Base-by-base conservation (phyloP, 2,329 filamentous ascomycete genomes). In the Fusarium pininemorale region DNA sequence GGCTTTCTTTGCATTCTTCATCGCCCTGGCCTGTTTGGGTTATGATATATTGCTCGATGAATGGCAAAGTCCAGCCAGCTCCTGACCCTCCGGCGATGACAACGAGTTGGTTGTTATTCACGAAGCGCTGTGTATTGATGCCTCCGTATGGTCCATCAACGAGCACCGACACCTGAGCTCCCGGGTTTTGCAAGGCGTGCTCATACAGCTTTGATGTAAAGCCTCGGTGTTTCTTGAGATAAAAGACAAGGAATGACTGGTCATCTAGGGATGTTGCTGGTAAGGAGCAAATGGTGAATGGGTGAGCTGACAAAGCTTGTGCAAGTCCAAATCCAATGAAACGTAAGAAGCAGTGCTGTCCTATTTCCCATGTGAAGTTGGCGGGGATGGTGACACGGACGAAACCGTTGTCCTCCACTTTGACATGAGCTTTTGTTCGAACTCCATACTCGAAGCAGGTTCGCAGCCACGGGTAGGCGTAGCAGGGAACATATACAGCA, bases 21-120 rank as follows among this genome's bases (percentile, higher is more conserved):
- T 35, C 28, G 12, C 1, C n/a, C 6, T 11, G 22, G 0, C 4
- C 16, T 22, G 26, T 28, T 3, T 18, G 42, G 8, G 32, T 3
- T 3, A 15, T 16, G 1, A 51, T 8, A 16, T 38, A 59, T 20
- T 51, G 56, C 26, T 51, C 42, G 14, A 59, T 38, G 3, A 59
- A 59, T 7, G 56, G 56, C 35, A 59, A 24, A 5, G 56, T 59
- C 56, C 56, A 59, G 5, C 56, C 42, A 30, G 56, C 42, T 7
- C 56, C 56, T 10, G 56, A 59, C 11, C 56, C 56, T 51, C 56
- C 56, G 0, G 56, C 56, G 6, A 59, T 32, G 1, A 51, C 41
- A 38, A 39, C 32, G 3, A 51, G 56, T 7, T 51, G 32, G 9
- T 39, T 51, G 35, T 22, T 59, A 9, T 39, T 16, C 3, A 32